phyloP scores from a whole-genome alignment of 768 basidiomycete genomes.

The Pleurotus eryngii region DNA sequence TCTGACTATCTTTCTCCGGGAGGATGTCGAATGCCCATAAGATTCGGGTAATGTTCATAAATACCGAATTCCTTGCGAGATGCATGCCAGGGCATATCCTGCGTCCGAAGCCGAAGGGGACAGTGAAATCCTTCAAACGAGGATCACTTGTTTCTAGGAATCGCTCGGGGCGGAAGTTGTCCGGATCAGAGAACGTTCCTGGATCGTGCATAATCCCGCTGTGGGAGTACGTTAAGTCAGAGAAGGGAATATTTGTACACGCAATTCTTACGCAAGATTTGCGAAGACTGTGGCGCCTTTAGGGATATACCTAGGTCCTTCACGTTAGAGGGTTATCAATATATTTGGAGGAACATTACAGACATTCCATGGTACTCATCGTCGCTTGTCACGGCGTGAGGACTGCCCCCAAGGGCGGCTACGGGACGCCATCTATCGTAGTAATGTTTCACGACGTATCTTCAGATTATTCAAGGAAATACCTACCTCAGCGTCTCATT shows the following conservation, averaged over 20 bases:
- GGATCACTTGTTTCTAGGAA: conserved; percentile 29
- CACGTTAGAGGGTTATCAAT: neutral
- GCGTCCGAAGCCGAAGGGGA: conserved; percentile 39
- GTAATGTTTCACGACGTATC: neutral
- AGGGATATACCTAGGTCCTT: conserved; percentile 26
- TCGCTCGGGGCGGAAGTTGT: conserved; percentile 35
- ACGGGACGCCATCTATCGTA: conserved; percentile 29
- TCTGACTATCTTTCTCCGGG: conserved; percentile 16
- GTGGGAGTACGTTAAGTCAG: neutral
- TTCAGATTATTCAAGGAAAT: neutral
- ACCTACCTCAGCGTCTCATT: conserved; percentile 34
- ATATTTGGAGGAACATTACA: neutral
- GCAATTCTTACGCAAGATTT: conserved; percentile 24
- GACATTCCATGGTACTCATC: conserved; percentile 36
- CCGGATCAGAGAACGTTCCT: conserved; percentile 32
- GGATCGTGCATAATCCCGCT: conserved; percentile 27
- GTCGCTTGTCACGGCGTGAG: conserved; percentile 35
- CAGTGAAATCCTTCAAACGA: conserved; percentile 26
- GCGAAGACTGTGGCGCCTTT: conserved; percentile 34
- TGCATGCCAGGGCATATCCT: conserved; percentile 36
- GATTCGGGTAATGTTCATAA: conserved; percentile 31
- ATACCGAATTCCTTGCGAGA: conserved; percentile 30
- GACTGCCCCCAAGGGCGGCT: conserved; percentile 29
- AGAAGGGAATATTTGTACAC: neutral
- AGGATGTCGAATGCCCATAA: conserved; percentile 33